Evolutionary conservation across 2,329 filamentous ascomycete genomes (phyloP).

Genomic region (Alternaria sp.): DNA sequence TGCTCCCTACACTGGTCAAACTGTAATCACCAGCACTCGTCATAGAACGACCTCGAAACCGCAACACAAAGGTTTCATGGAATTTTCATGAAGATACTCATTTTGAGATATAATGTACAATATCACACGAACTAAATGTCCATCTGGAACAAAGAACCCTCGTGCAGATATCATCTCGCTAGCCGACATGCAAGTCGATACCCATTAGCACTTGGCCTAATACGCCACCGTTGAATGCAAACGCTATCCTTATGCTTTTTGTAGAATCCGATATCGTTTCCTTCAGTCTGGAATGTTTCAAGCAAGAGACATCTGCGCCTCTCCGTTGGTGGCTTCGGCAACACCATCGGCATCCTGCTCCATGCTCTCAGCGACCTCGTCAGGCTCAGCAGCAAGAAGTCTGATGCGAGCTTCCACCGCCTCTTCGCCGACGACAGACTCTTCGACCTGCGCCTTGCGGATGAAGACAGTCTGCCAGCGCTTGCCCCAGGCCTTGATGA

Average conservation of each 20-base stretch:
- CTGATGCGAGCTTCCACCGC: slow-evolving; percentile 56
- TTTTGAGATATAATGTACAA: not conserved
- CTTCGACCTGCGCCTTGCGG: slow-evolving; percentile 83
- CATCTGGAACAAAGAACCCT: not conserved
- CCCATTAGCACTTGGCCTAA: not conserved
- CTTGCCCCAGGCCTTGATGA: slow-evolving; percentile 80
- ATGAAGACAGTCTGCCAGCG: slow-evolving; percentile 87
- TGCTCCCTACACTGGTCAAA: not conserved
- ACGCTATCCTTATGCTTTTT: slow-evolving; percentile 9
- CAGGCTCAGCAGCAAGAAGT: slow-evolving; percentile 39
- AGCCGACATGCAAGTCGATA: not conserved
- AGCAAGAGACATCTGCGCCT: slow-evolving; percentile 26
- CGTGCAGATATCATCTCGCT: not conserved
- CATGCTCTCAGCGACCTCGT: slow-evolving; percentile 26
- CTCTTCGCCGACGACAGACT: slow-evolving; percentile 68
- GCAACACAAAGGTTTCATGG: not conserved
- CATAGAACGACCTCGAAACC: not conserved
- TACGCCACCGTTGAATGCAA: not conserved
- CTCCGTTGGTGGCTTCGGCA: slow-evolving; percentile 32
- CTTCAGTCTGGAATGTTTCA: not conserved
- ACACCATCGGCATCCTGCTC: slow-evolving; percentile 28
- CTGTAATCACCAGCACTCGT: not conserved
- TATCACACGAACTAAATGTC: not conserved
- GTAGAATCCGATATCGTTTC: not conserved
- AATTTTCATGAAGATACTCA: not conserved